Evolutionary conservation across 129 eudicot genomes (phyloP).

Genomic region (Chrysanthemum lavandulifolium): DNA sequence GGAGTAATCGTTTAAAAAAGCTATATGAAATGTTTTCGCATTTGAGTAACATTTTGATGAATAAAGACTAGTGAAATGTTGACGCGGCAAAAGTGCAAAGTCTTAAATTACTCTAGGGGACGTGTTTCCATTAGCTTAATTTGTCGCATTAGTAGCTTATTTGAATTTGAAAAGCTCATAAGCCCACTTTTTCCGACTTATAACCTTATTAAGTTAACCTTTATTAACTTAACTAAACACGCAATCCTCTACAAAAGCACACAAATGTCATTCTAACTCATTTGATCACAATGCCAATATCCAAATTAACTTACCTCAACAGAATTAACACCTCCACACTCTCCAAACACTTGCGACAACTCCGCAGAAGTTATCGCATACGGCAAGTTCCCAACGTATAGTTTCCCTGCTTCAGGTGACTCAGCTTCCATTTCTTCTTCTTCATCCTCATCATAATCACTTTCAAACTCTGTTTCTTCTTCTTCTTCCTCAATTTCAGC

Average conservation of each 20-base stretch:
- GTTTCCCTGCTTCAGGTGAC: constrained; percentile 58
- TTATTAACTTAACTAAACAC: too few relatives aligned
- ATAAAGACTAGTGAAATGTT: too few relatives aligned
- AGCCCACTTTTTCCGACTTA: too few relatives aligned
- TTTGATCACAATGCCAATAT: background rate
- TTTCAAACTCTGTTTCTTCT: constrained; percentile 18
- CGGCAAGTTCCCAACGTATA: constrained; percentile 89
- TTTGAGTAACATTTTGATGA: too few relatives aligned
- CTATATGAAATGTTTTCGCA: too few relatives aligned
- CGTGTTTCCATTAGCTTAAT: too few relatives aligned
- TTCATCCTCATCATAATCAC: constrained; percentile 23
- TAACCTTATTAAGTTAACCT: too few relatives aligned
- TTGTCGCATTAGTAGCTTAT: too few relatives aligned
- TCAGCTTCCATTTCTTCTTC: constrained; percentile 35
- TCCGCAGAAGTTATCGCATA: constrained; percentile 69
- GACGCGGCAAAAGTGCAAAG: too few relatives aligned
- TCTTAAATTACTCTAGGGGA: too few relatives aligned
- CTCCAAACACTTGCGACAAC: constrained; percentile 68
- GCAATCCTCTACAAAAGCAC: background rate
- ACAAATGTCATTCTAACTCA: background rate
- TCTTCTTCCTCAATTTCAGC: constrained; percentile 24
- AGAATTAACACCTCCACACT: constrained; percentile 65
- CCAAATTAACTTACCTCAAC: constrained; percentile 54
- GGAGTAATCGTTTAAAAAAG: too few relatives aligned
- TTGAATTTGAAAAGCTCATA: too few relatives aligned